Evolutionary conservation across 179 eudicot species (phyloP).

Genomic region (Carnegiea gigantea): DNA sequence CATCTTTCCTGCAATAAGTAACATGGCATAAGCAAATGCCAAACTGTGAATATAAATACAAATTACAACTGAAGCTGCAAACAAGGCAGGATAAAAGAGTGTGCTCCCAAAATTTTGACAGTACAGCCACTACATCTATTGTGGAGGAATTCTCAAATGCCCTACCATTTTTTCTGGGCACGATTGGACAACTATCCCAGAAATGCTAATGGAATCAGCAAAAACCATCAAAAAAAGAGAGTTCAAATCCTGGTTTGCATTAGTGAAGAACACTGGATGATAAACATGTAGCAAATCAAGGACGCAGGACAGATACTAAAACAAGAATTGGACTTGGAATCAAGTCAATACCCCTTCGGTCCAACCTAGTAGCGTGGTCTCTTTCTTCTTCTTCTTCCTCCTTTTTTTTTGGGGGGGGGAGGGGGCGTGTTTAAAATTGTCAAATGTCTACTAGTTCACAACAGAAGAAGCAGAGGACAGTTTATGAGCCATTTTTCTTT

Average conservation of each 20-base stretch:
- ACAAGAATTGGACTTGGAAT: not conserved
- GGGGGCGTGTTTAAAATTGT: too few species aligned
- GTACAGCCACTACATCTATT: not conserved
- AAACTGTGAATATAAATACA: not conserved
- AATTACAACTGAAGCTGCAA: not conserved
- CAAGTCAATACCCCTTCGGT: not conserved
- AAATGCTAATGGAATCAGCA: not conserved
- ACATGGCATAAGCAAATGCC: not conserved
- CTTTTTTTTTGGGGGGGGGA: too few species aligned
- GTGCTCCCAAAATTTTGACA: not conserved
- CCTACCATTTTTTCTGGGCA: not conserved
- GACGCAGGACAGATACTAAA: not conserved
- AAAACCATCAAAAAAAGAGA: not conserved
- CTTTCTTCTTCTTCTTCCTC: too few species aligned
- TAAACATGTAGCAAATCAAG: not conserved
- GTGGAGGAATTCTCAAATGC: not conserved
- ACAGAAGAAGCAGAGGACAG: not conserved
- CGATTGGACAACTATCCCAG: not conserved
- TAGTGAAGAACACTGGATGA: not conserved
- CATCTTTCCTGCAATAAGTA: slow-evolving; percentile 26
- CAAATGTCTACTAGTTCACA: not conserved
- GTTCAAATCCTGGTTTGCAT: not conserved
- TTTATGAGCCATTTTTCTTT: not conserved
- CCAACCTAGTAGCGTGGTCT: not conserved
- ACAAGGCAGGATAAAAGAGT: not conserved